Evolutionary conservation across 352 stramenopile species (phyloP), one percentile per base, ranked within the genome.

Genomic region (Phytopythium litorale): DNA sequence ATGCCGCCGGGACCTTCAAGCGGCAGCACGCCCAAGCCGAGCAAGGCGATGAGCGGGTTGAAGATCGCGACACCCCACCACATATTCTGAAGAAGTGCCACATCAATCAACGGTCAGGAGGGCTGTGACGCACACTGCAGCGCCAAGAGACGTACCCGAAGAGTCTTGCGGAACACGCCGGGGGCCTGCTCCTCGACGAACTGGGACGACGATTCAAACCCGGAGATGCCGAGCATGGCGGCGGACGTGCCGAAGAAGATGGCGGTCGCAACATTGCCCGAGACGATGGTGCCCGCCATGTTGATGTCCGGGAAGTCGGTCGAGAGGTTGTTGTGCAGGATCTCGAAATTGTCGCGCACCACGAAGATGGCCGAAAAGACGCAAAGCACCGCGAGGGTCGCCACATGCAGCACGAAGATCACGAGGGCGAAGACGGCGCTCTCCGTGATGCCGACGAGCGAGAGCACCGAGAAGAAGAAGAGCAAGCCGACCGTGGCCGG

Each of bases 131-230:
- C 8, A 51, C 62, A 46, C 35, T 16, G 35, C 38, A 32, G 23
- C n/a, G 30, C 37, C 1, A 3, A 18, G 7, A 32, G 12, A 45
- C 23, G 32, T 28, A 89, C 77, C 60, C 78, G 74, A n/a, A 98
- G 74, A 21, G 92, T 98, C 74, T 97, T 97, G 12, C 87, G 84
- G 71, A 98, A 98, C 16, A 98, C 93, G 18, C 93, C 92, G n/a
- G 94, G 78, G n/a, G 84, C 90, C 65, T 98, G 92, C 64, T 98
- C 91, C 71, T 98, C 88, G 19, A 98, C 91, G 75, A 98, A 98
- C 72, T 98, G 92, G 25, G 91, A 97, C 46, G 87, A 97, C 6
- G 88, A 96, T 71, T 98, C 94, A 59, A 98, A 98, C 23, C 94
- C 94, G 19, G 87, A 97, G 67, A 98, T 97, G 52, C 94, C 94